Evolutionary conservation across 768 basidiomycete genomes (phyloP).

Genomic region (Butyriboletus loyo): DNA sequence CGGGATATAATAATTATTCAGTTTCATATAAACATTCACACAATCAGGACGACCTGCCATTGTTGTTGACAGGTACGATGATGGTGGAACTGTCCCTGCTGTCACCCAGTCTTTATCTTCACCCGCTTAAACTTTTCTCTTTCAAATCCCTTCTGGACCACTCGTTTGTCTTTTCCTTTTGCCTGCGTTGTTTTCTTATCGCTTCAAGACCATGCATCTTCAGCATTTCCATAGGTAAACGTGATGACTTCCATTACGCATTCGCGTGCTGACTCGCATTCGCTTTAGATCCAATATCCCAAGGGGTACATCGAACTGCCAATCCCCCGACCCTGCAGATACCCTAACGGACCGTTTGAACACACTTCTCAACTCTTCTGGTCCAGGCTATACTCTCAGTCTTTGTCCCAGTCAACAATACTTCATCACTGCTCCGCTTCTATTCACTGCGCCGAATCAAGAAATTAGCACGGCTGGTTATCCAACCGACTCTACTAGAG

Average conservation of each 20-base stretch:
- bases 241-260: neutral
- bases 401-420: constrained; percentile 68
- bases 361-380: constrained; percentile 58
- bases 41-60: neutral
- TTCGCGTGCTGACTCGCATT: constrained; percentile 1
- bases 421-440: constrained; percentile 59
- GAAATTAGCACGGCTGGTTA: constrained; percentile 82
- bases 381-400: constrained; percentile 59
- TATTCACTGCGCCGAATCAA: constrained; percentile 64
- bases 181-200: neutral
- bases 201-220: constrained; percentile 11
- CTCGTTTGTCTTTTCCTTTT: neutral
- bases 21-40: too few species aligned
- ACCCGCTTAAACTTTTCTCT: neutral
- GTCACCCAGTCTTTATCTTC: neutral
- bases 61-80: neutral
- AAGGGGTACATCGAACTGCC: constrained; percentile 19
- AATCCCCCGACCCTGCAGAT: constrained; percentile 54
- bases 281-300: neutral
- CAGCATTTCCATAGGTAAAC: constrained; percentile 8
- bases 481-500: constrained; percentile 63
- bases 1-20: too few species aligned
- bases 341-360: constrained; percentile 66
- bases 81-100: too few species aligned
- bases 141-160: neutral